Percentiles rank a stretch among this genome's conserved stretches.
phyloP scores from a whole-genome alignment of 106 monocot genomes.

The Ottelia alismoides region DNA sequence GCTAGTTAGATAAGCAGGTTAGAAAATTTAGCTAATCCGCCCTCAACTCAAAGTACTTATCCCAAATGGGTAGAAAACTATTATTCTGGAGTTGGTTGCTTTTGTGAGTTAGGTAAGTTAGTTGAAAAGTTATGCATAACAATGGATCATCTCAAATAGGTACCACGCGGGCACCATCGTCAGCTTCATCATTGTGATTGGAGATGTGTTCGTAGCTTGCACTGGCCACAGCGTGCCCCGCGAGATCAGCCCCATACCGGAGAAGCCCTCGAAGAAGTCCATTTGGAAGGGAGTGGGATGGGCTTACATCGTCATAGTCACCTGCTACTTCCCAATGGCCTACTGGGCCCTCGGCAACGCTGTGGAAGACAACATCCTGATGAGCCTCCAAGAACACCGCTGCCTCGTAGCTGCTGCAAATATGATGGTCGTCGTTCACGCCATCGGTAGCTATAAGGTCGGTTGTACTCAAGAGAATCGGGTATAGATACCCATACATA shows the following conservation, averaged over 20 bases:
- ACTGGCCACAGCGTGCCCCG: conserved; percentile 15
- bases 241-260: conserved; percentile 18
- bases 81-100: no score
- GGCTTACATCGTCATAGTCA: conserved; percentile 12
- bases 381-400: conserved; percentile 3
- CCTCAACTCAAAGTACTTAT: no score
- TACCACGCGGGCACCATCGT: conserved; percentile 3
- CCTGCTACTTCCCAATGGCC: conserved; percentile 22
- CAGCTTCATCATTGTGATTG: conserved; percentile 10
- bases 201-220: conserved; percentile 14
- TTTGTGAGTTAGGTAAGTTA: no score
- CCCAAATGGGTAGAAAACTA: no score
- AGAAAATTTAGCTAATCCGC: no score
- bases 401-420: conserved; percentile 15
- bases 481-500: no score
- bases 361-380: conserved; percentile 15
- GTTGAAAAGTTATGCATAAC: no score
- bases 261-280: conserved; percentile 19
- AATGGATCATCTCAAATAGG: no score
- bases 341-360: conserved; percentile 18
- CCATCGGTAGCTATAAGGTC: conserved; percentile 16
- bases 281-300: conserved; percentile 20
- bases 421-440: conserved; percentile 17
- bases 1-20: no score
- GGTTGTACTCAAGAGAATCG: background rate